A percentile compares a stretch with the other conserved stretches of the same genome.
Conservation (phyloP, 768 basidiomycete genomes). For the Agaricus blazei region DNA sequence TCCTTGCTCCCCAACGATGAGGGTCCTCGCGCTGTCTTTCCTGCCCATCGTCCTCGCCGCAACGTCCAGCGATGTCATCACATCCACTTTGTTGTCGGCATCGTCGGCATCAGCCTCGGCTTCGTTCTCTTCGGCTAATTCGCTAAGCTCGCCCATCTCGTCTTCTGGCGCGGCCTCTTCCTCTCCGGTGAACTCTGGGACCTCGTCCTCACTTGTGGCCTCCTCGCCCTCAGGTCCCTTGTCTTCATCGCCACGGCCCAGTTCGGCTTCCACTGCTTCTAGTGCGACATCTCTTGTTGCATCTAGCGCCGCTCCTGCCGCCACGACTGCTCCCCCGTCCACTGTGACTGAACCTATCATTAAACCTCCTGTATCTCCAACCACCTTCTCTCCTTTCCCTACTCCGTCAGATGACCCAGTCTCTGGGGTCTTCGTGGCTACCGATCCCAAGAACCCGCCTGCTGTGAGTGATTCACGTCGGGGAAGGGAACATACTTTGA, state of each 20-base stretch:
- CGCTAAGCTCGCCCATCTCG: neutral
- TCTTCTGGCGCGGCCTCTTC: neutral
- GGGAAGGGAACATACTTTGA: neutral
- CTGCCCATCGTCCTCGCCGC: constrained; percentile 6
- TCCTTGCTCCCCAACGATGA: constrained; percentile 3
- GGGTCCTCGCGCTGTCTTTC: constrained; percentile 1
- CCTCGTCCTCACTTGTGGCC: neutral
- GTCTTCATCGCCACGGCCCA: neutral
- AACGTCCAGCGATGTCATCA: neutral
- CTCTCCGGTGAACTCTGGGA: no score
- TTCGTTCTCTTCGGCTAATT: neutral
- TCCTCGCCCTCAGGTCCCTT: neutral
- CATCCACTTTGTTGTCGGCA: neutral
- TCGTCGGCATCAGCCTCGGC: neutral
- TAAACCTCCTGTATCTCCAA: constrained; percentile 10
- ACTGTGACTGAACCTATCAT: constrained; percentile 7
- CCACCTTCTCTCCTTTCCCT: constrained; percentile 55
- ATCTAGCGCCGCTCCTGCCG: neutral
- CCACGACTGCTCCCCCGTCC: constrained; percentile 2
- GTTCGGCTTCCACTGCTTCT: neutral
- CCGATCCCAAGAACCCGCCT: constrained; percentile 41
- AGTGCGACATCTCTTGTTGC: neutral
- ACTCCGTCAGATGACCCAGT: constrained; percentile 49
- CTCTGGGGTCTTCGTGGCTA: constrained; percentile 10
- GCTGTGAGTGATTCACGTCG: constrained; percentile 28